Evolutionary conservation across 1,139 yeast genomes (phyloP).

Genomic region (Candida tetrigidarum): DNA sequence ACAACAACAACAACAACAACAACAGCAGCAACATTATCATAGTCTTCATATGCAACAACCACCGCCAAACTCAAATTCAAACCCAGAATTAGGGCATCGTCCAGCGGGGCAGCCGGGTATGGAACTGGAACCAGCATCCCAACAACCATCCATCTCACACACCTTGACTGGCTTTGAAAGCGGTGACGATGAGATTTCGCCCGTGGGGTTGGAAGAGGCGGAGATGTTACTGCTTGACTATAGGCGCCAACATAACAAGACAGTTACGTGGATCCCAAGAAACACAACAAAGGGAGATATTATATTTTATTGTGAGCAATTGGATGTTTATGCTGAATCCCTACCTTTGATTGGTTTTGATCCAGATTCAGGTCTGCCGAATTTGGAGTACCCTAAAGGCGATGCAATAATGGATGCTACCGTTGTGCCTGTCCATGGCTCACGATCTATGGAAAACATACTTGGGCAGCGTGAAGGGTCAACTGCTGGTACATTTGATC

Average conservation of each 20-base stretch:
- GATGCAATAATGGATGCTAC: slow-evolving; percentile 29
- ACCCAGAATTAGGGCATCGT: background rate
- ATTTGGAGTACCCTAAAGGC: slow-evolving; percentile 34
- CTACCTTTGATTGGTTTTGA: slow-evolving; percentile 48
- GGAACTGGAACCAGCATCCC: slow-evolving; percentile 10
- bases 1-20: slow-evolving; percentile 6
- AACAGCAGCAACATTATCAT: slow-evolving; percentile 1
- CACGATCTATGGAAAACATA: slow-evolving; percentile 13
- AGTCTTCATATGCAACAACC: slow-evolving; percentile 10
- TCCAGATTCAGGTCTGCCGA: slow-evolving; percentile 21
- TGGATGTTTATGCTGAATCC: slow-evolving; percentile 59
- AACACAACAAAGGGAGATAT: slow-evolving; percentile 60
- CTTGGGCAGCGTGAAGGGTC: slow-evolving; percentile 15
- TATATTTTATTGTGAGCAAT: slow-evolving; percentile 60
- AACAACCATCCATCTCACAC: slow-evolving; percentile 17
- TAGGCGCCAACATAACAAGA: slow-evolving; percentile 28
- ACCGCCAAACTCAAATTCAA: background rate
- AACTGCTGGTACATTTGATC: slow-evolving; percentile 25
- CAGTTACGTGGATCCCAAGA: slow-evolving; percentile 56
- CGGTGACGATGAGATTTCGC: slow-evolving; percentile 18
- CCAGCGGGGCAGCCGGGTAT: background rate
- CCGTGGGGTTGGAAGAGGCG: slow-evolving; percentile 38
- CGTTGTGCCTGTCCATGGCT: slow-evolving; percentile 20
- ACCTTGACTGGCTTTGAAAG: slow-evolving; percentile 14
- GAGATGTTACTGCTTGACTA: slow-evolving; percentile 40